Evolutionary conservation across 129 eudicot species (phyloP), one percentile per base, ranked within the genome.

Genomic region (Flaveria brownii): DNA sequence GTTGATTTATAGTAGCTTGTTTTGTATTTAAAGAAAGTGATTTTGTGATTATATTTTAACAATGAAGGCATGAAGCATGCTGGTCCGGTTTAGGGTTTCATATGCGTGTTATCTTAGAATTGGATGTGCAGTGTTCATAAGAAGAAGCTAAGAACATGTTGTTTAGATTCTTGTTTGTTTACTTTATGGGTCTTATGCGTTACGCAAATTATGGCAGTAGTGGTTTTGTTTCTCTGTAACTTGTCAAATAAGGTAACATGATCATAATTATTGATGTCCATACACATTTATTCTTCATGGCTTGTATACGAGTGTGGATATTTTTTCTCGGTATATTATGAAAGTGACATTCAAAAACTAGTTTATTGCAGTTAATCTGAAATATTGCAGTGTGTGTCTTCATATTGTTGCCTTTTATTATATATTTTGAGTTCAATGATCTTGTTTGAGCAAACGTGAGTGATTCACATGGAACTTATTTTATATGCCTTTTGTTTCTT

Each of bases 391-490:
- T 60, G 68, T 64, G 12, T 57, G 57, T 73, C 55, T 14, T 61
- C 56, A 57, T 41, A 9, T 16, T 42, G 12, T 56, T n/a, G 41
- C 7, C 5, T 5, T 36, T 36, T 5, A 5, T 36, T 15, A 14
- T 41, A 61, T 77, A 39, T 39, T 42, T 17, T 6, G 72, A 47
- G 71, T 63, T 25, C 16, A 22, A 8, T 54, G 42, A 66, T 33
- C 14, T 39, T 49, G 47, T 46, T 28, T 65, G 13, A 22, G 20
- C 54, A 51, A 30, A 5, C 1, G 1, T 28, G 17, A 67, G 68
- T 41, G 81, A 55, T 68, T 77, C 36, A 42, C 36, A 6, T 68
- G 70, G 59, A 77, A 69, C 49, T 10, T 56, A 11, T 42, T 77
- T 25, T 36, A 42, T 39, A 4, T 16, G 22, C 14, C 57, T 43